Conservation (phyloP, 768 basidiomycete species). For the Vararia minispora region DNA sequence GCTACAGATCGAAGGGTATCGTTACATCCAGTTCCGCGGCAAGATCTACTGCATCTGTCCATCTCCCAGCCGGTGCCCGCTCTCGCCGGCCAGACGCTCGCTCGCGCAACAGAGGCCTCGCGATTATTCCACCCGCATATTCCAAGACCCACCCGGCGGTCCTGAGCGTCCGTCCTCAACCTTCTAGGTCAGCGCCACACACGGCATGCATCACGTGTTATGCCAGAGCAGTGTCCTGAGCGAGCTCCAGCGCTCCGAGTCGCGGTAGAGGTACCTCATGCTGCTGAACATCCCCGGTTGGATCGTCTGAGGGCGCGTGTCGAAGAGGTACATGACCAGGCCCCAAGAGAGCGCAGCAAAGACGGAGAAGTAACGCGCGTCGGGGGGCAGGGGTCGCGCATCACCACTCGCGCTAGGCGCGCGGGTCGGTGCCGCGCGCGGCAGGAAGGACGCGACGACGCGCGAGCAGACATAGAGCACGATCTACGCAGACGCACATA, state of each 20-base stretch:
- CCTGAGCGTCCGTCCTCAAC: too few species aligned
- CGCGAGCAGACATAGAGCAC: slow-evolving; percentile 94
- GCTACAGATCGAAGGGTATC: too few species aligned
- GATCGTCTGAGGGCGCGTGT: slow-evolving; percentile 77
- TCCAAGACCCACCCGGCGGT: too few species aligned
- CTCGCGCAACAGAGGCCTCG: too few species aligned
- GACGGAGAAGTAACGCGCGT: slow-evolving; percentile 72
- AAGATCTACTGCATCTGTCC: too few species aligned
- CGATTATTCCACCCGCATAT: too few species aligned
- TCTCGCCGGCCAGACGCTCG: too few species aligned
- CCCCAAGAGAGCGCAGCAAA: slow-evolving; percentile 92
- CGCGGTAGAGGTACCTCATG: slow-evolving; percentile 91
- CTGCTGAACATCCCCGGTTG: slow-evolving; percentile 96
- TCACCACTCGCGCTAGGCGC: slow-evolving; percentile 30
- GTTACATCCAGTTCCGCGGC: too few species aligned
- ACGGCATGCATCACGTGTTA: slow-evolving; percentile 70
- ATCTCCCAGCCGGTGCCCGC: too few species aligned
- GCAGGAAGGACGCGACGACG: slow-evolving; percentile 84
- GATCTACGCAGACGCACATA: slow-evolving; percentile 41
- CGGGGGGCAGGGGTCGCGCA: slow-evolving; percentile 68
- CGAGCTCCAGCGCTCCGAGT: slow-evolving; percentile 80
- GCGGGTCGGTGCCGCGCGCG: slow-evolving; percentile 55
- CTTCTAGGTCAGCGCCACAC: too few species aligned
- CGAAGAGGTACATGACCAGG: slow-evolving; percentile 93
- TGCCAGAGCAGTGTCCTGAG: slow-evolving; percentile 86